Conservation (phyloP, 305 asterid genomes). For the Euphrasia arctica region DNA sequence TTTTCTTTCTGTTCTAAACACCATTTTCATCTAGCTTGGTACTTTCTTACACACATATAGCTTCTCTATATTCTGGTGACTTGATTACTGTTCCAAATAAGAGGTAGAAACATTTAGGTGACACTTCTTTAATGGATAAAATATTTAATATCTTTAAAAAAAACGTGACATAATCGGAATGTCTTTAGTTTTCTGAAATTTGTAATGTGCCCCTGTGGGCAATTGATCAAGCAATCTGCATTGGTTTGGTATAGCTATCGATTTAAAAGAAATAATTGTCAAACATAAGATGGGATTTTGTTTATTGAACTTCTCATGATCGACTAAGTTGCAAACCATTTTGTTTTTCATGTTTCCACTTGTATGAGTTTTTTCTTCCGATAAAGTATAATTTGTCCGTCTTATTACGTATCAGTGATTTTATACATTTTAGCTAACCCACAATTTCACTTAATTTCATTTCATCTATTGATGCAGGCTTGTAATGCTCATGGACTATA, state of each 20-base stretch:
- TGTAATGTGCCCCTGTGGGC: too few relatives aligned
- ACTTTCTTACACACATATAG: constrained; percentile 4
- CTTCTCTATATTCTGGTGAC: background rate
- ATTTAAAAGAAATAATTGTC: background rate
- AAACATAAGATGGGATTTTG: constrained; percentile 2
- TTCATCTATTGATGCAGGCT: constrained; percentile 44
- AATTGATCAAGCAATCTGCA: background rate
- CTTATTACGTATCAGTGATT: background rate
- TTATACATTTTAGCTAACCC: background rate
- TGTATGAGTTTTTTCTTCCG: background rate
- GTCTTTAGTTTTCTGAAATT: too few relatives aligned
- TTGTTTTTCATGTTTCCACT: background rate
- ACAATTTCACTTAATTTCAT: background rate
- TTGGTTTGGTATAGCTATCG: constrained; percentile 1
- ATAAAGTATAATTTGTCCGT: background rate
- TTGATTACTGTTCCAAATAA: background rate
- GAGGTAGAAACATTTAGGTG: background rate
- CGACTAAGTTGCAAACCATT: background rate
- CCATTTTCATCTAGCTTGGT: background rate
- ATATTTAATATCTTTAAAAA: background rate
- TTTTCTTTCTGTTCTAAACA: background rate
- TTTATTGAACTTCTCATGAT: background rate
- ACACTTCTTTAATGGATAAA: background rate
- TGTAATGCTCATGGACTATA: constrained; percentile 70
- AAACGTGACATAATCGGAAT: too few relatives aligned